phyloP scores from a whole-genome alignment of 2,329 filamentous ascomycete species.

The Talaromyces sp. region DNA sequence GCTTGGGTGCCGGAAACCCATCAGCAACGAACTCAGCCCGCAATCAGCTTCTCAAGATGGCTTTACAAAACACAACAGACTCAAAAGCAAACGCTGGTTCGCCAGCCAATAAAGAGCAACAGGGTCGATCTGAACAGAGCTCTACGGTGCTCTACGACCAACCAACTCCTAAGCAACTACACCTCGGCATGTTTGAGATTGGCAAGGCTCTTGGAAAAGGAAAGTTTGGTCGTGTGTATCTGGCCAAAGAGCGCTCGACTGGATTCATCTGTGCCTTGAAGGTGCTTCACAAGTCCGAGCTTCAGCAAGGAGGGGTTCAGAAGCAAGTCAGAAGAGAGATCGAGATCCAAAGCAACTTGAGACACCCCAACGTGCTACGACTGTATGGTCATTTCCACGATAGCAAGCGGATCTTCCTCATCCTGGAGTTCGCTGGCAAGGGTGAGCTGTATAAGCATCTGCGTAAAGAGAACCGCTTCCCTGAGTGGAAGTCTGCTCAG shows the following conservation, averaged over 20 bases:
- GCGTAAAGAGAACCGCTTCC: constrained; percentile 71
- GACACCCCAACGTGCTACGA: constrained; percentile 79
- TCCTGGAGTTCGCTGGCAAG: constrained; percentile 80
- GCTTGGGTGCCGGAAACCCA: constrained; percentile 43
- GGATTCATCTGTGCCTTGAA: constrained; percentile 85
- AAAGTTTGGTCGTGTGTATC: constrained; percentile 82
- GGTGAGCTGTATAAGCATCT: constrained; percentile 87
- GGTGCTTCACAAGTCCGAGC: constrained; percentile 78
- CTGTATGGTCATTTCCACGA: constrained; percentile 88
- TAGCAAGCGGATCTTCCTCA: constrained; percentile 80
- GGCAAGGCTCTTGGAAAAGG: constrained; percentile 80
- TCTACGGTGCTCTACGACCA: constrained; percentile 54
- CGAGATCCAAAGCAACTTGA: constrained; percentile 82
- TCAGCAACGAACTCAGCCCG: constrained; percentile 55
- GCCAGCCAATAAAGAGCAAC: constrained; percentile 63
- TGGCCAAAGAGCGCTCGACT: constrained; percentile 72
- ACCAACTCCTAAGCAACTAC: constrained; percentile 60
- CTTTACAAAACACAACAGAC: constrained; percentile 72
- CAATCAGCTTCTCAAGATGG: constrained; percentile 80
- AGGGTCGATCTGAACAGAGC: constrained; percentile 34
- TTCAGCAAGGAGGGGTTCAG: constrained; percentile 76
- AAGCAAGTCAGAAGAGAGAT: constrained; percentile 85
- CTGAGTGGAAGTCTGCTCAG: constrained; percentile 80
- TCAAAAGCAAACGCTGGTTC: constrained; percentile 52
- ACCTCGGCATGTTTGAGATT: constrained; percentile 93